Percentiles rank a stretch among this genome's conserved stretches.
Conservation (phyloP, 192 early-diverging fungal species). For the Coemansia sp. region DNA sequence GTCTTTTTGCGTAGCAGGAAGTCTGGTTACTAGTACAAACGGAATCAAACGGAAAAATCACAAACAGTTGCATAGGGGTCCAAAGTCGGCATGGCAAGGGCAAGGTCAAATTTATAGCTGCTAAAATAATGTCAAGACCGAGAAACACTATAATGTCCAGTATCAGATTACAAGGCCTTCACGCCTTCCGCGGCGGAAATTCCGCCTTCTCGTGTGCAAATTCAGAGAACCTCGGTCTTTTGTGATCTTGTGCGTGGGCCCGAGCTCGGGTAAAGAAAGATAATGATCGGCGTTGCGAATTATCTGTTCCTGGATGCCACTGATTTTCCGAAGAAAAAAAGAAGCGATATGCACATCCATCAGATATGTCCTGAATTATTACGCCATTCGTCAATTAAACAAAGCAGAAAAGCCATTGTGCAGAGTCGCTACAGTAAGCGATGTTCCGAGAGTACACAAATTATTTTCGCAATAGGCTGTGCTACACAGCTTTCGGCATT, state of each 20-base stretch:
- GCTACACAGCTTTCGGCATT: conserved; percentile 1
- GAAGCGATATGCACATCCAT: too few relatives aligned
- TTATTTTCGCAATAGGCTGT: not conserved
- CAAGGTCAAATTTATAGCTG: not conserved
- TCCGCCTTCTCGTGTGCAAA: not conserved
- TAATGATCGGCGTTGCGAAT: too few relatives aligned
- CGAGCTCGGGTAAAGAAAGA: too few relatives aligned
- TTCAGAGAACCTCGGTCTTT: not conserved
- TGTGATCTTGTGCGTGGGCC: not conserved
- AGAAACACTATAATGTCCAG: not conserved
- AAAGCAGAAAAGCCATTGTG: too few relatives aligned
- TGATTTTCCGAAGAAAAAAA: too few relatives aligned
- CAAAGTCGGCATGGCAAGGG: too few relatives aligned
- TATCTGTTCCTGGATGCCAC: too few relatives aligned
- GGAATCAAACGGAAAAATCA: not conserved
- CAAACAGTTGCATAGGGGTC: not conserved
- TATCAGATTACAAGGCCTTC: conserved; percentile 4
- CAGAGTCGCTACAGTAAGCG: too few relatives aligned
- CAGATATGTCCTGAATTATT: too few relatives aligned
- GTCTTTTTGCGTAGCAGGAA: too few relatives aligned
- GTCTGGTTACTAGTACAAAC: not conserved
- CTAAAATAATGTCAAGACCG: conserved; percentile 9
- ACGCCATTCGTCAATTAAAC: too few relatives aligned
- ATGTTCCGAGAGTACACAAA: too few relatives aligned
- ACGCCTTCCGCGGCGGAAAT: not conserved